Evolutionary conservation across 148 eudicot species (phyloP), one percentile per base, ranked within the genome.

Genomic region (Gaultheria prostrata): DNA sequence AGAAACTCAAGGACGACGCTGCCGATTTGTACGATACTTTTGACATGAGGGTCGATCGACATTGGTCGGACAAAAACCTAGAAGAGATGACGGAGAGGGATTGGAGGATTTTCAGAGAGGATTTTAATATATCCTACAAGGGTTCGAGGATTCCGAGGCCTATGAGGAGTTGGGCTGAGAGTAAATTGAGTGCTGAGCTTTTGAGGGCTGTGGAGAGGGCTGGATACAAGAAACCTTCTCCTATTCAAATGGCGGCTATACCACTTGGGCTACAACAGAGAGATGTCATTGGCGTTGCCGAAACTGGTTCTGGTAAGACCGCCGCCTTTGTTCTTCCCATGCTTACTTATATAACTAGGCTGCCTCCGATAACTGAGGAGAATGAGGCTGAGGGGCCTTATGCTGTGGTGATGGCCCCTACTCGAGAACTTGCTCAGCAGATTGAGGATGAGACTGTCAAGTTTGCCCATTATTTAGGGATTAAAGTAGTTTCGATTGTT

Each of bases 351-450:
- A 93, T 95, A 39, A 80, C 90, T 77, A 86, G 90, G 56, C 86
- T 86, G 5, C 92, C 92, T 18, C 90, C 90, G 1, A 86, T 90
- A 3, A 86, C 76, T n/a, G 85, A 88, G 26, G 87, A 88, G 76
- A 90, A 90, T 80, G 93, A 91, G 83, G 92, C 93, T 8, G 97
- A 93, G 89, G 98, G 97, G 17, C 95, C 98, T 80, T 95, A 93
- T 89, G 97, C 98, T 24, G 94, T 95, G 75, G 98, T 95, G 45
- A 88, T 95, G 97, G 97, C 98, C 46, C 98, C 98, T 15, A 93
- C 98, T 17, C 91, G 98, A 77, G 97, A 95, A 85, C 92, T 95
- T 49, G 97, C 97, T 0, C 95, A 95, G 88, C 97, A 93, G 81
- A 95, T 95, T 83, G 95, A 93, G 90, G 92, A 93, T 9, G 97